Conservation (phyloP, 805 yeast genomes). For the Yamadazyma kitorensis region DNA sequence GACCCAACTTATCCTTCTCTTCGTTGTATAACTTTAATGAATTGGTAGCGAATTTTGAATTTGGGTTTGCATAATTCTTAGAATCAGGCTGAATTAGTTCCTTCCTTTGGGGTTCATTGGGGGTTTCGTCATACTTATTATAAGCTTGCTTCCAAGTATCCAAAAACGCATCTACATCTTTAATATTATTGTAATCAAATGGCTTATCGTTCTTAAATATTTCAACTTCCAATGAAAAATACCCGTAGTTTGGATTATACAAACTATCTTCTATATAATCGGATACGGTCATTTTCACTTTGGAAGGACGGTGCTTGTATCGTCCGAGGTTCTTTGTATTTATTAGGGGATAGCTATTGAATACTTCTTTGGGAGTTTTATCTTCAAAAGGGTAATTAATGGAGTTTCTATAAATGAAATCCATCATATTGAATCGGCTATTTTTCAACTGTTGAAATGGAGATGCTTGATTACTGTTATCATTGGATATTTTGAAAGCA, state of each 20-base stretch:
- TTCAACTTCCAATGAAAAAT: constrained; percentile 74
- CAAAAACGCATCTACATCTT: constrained; percentile 68
- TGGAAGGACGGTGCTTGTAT: constrained; percentile 49
- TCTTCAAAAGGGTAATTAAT: constrained; percentile 41
- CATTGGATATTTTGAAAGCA: constrained; percentile 37
- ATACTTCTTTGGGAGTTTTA: constrained; percentile 38
- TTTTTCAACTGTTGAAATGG: constrained; percentile 10
- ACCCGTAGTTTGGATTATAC: constrained; percentile 80
- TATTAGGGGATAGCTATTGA: constrained; percentile 32
- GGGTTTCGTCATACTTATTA: constrained; percentile 42
- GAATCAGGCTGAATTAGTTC: constrained; percentile 13
- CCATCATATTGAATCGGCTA: constrained; percentile 25
- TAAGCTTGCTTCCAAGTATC: constrained; percentile 65
- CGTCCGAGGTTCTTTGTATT: constrained; percentile 30
- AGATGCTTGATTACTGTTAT: constrained; percentile 7
- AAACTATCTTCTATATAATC: constrained; percentile 85
- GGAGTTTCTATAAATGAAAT: constrained; percentile 36
- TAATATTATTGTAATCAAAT: constrained; percentile 55
- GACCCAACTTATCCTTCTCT: constrained; percentile 21
- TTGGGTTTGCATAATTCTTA: constrained; percentile 14
- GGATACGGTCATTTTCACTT: constrained; percentile 66
- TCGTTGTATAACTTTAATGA: constrained; percentile 15
- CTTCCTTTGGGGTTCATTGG: constrained; percentile 10
- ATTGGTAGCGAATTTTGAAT: constrained; percentile 27
- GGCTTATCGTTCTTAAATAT: constrained; percentile 69